Base-by-base conservation (phyloP, 768 basidiomycete species). In the Suillus fuscotomentosus region DNA sequence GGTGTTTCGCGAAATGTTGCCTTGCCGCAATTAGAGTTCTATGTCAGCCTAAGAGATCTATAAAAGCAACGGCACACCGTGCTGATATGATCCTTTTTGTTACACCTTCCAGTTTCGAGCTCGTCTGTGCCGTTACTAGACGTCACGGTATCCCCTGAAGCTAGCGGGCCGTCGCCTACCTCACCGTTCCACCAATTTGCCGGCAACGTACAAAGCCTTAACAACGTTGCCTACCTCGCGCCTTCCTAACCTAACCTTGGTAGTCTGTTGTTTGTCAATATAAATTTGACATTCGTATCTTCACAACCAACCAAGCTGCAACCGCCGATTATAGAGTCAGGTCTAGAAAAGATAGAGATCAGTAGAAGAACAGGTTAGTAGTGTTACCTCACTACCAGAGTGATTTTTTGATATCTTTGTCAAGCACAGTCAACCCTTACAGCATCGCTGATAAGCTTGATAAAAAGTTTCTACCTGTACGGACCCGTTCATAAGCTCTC, bases 1-100 rank as follows among this genome's bases (percentile, higher is more conserved):
- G 75, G 75, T 72, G 69, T 74, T 54, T 72, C 55, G 60, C 65
- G 64, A 70, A 66, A 61, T 63, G 67, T 70, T 65, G 65, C 43
- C 57, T 60, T 66, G 67, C 66, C 54, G 63, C 62, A 71, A 77
- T 76, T 75, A 75, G 61, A 70, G 74, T 75, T 75, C 67, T 38
- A 66, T 55, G 69, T 63, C 65, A 70, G 72, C 70, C 68, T 56
- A 62, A 56, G 61, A 67, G 64, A 60, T 62, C 63, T 75, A 77
- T 77, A 75, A 75, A 75, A 68, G 70, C 60, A 60, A 68, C 63
- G 41, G 60, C 64, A 57, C 24, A 48, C 63, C 51, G 31, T 20
- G 31, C 45, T 61, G 63, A 67, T 59, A 56, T n/a, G 50, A 62
- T 54, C 24, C 47, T 63, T 48, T 31, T 31, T 56, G 59, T 60